These are phyloP conservation scores for Celoporthe dispersa DNA, from an alignment of 2,329 filamentous ascomycete genomes.

Conservation along the genomic window DNA sequence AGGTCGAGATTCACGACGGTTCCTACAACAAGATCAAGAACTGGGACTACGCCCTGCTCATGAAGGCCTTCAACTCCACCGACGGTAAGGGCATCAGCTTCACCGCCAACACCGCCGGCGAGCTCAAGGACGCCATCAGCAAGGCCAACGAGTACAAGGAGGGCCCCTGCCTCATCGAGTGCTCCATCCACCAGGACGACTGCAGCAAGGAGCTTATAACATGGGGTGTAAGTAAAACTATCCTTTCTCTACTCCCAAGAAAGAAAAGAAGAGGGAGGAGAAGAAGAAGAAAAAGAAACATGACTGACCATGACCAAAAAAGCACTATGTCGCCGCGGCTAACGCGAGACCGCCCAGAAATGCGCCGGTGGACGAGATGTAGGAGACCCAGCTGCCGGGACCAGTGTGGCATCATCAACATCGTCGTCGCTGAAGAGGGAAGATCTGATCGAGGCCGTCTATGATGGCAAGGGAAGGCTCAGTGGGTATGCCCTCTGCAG, in stretches of 20 bases:
- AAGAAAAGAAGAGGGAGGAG: neutral
- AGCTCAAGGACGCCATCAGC: conserved; percentile 33
- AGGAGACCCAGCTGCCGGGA: conserved; percentile 16
- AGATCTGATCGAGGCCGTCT: conserved; percentile 23
- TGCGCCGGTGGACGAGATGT: conserved; percentile 25
- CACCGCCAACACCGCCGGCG: conserved; percentile 33
- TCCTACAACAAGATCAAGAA: conserved; percentile 40
- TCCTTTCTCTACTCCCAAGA: neutral
- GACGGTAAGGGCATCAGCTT: conserved; percentile 35
- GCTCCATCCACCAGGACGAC: conserved; percentile 37
- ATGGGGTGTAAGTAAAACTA: conserved; percentile 31
- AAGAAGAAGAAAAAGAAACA: neutral
- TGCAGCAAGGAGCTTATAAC: conserved; percentile 37
- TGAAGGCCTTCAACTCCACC: conserved; percentile 34
- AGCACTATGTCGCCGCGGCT: conserved; percentile 35
- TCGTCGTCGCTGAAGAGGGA: conserved; percentile 1
- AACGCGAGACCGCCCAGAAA: conserved; percentile 35
- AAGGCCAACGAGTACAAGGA: conserved; percentile 31
- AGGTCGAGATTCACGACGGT: conserved; percentile 44
- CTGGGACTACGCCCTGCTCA: conserved; percentile 38
- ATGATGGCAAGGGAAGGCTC: conserved; percentile 27
- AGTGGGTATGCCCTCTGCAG: conserved; percentile 28
- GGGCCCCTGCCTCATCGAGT: conserved; percentile 36
- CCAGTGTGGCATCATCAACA: neutral
- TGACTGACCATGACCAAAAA: conserved; percentile 12